These are phyloP conservation scores for Anthracocystis setariae DNA, from an alignment of 1,284 basidiomycete genomes.

Conservation along the genomic window DNA sequence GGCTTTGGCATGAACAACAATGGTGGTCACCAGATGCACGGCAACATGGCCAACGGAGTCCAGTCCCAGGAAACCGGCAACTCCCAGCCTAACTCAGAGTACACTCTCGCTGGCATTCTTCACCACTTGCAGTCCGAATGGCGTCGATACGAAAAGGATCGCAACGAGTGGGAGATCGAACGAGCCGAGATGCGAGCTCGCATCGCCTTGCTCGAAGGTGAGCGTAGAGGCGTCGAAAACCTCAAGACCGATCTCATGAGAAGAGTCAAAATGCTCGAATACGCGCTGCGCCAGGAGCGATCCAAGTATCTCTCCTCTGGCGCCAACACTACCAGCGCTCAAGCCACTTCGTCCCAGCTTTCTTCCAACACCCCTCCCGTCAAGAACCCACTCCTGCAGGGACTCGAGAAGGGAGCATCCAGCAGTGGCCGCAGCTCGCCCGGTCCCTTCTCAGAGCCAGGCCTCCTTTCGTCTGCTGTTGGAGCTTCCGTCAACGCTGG, in stretches of 20 bases:
- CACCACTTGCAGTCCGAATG: slow-evolving; percentile 99
- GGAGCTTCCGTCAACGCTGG: slow-evolving; percentile 23
- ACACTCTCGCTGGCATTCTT: slow-evolving; percentile 88
- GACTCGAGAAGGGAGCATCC: slow-evolving; percentile 43
- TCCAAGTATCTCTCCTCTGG: slow-evolving; percentile 45
- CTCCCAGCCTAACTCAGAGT: slow-evolving; percentile 50
- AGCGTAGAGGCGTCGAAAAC: slow-evolving; percentile 94
- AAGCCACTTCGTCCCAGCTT: slow-evolving; percentile 20
- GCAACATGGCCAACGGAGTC: slow-evolving; percentile 46
- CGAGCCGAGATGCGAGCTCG: slow-evolving; percentile 97
- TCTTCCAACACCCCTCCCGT: slow-evolving; percentile 38
- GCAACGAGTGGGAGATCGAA: slow-evolving; percentile 99
- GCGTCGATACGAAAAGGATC: slow-evolving; percentile 88
- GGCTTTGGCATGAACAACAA: slow-evolving; percentile 44
- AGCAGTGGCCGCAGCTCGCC: slow-evolving; percentile 59
- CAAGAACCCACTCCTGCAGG: slow-evolving; percentile 44
- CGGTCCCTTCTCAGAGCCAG: slow-evolving; percentile 29
- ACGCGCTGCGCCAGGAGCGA: slow-evolving; percentile 79
- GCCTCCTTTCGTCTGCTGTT: slow-evolving; percentile 19
- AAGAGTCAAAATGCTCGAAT: slow-evolving; percentile 99
- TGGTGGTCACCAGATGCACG: slow-evolving; percentile 37
- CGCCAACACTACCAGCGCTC: slow-evolving; percentile 9
- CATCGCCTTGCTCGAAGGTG: slow-evolving; percentile 96
- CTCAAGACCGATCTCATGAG: slow-evolving; percentile 94
- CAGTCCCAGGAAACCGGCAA: slow-evolving; percentile 43